phyloP scores from a whole-genome alignment of 768 basidiomycete genomes.

The Suillus bovinus region DNA sequence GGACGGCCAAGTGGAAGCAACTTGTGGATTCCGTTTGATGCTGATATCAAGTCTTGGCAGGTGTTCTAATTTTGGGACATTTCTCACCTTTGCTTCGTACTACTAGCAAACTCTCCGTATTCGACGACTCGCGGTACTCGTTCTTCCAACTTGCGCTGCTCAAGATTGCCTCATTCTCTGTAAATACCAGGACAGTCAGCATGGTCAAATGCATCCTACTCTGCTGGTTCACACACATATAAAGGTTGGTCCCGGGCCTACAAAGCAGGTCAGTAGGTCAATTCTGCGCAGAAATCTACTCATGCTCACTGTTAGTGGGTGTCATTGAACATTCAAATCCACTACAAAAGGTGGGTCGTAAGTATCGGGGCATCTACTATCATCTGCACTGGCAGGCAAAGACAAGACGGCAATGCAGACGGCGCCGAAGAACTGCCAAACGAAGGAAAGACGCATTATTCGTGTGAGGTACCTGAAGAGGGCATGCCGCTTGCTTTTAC shows the following conservation, averaged over 20 bases:
- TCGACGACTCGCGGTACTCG: too few species aligned
- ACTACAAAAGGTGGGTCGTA: background rate
- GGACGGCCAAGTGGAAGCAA: too few species aligned
- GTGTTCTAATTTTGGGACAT: too few species aligned
- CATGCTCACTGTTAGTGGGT: too few species aligned
- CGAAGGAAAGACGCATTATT: background rate
- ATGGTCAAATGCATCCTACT: background rate
- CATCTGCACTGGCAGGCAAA: background rate
- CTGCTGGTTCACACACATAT: background rate
- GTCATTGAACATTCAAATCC: too few species aligned
- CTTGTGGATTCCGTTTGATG: too few species aligned
- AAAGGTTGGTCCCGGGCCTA: background rate
- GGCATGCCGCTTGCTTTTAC: background rate
- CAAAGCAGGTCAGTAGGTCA: background rate
- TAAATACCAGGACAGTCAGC: background rate
- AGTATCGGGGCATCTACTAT: background rate
- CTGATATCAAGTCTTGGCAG: too few species aligned
- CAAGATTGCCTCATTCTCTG: background rate
- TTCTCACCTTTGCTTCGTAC: too few species aligned
- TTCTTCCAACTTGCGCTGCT: too few species aligned
- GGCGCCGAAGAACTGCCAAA: background rate
- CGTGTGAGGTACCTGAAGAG: background rate
- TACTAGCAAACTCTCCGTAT: too few species aligned
- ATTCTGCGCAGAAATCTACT: background rate
- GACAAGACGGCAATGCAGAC: background rate